phyloP scores from a whole-genome alignment of 106 monocot species.

The Narthecium ossifragum region DNA sequence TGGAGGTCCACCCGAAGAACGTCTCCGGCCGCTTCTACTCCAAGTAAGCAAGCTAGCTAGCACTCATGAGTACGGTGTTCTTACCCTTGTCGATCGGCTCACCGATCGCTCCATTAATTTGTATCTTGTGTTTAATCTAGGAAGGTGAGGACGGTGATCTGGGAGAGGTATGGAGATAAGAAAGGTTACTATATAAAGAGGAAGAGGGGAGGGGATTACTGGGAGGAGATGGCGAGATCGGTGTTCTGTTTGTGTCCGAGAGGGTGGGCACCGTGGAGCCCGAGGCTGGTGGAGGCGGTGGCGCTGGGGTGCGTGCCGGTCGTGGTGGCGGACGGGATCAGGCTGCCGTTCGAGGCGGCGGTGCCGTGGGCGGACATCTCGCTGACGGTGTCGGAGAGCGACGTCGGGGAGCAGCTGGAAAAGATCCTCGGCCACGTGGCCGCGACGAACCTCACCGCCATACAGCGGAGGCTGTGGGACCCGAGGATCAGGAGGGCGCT shows the following conservation, averaged over 20 bases:
- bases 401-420: slow-evolving; percentile 56
- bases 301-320: slow-evolving; percentile 91
- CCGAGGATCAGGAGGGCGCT: slow-evolving; percentile 50
- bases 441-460: slow-evolving; percentile 59
- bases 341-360: slow-evolving; percentile 55
- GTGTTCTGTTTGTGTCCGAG: slow-evolving; percentile 84
- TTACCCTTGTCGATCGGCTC: no score
- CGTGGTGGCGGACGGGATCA: slow-evolving; percentile 82
- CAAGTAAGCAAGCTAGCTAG: slow-evolving; percentile 29
- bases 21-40: slow-evolving; percentile 85
- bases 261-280: slow-evolving; percentile 99
- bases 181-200: slow-evolving; percentile 53
- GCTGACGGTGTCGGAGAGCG: slow-evolving; percentile 54
- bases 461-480: slow-evolving; percentile 81
- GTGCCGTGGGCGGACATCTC: slow-evolving; percentile 80
- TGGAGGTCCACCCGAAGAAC: slow-evolving; percentile 99
- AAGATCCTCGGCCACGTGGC: slow-evolving; percentile 58
- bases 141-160: slow-evolving; percentile 74
- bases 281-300: slow-evolving; percentile 83
- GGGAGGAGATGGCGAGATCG: slow-evolving; percentile 66
- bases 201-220: slow-evolving; percentile 54
- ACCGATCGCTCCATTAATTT: no score
- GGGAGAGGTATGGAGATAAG: slow-evolving; percentile 42
- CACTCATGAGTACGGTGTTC: not conserved
- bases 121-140: slow-evolving; percentile 10